Base-by-base conservation (phyloP, 2,329 filamentous ascomycete genomes). In the Xylariaceae sp. region DNA sequence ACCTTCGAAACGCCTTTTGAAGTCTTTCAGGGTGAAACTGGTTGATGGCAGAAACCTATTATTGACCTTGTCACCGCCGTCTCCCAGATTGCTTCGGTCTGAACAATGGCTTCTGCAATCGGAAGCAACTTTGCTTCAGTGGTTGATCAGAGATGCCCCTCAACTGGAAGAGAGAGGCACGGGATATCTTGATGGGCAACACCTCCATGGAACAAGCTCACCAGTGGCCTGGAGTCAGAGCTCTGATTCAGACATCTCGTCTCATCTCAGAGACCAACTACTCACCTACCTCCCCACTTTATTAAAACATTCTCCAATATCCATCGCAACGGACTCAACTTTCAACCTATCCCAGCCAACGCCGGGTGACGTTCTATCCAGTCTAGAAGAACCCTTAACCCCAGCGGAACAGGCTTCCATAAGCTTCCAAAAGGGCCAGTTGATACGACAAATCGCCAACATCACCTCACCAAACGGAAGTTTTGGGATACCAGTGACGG, bases 401-500 rank as follows among this genome's bases (percentile, higher is more conserved):
- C 52, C 51, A 3, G 45, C 65, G 0, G 75, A 81, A 60, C 74
- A 73, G 13, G 69, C 61, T 30, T 56, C 64, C 0, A 66, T 82
- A 39, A 74, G 82, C 55, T 78, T 74, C 58, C 79, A 84, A 58
- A 73, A 73, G 42, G 82, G 82, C 4, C 72, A 70, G 11, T 67
- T 84, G 6, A 67, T 80, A 45, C 75, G 78, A 2, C 71, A 69
- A 3, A 74, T 84, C 4, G 78, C 78, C 0, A 64, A 66, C 1
- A 67, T 82, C 2, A 67, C 70, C 4, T 80, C 81, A 1, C 78
- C 78, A 8, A 78, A 76, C 1, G 74, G 74, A 5, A 73, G 66
- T n/a, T 85, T 84, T 58, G 82, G 82, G 0, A 73, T 74, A n/a
- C 73, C 72, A 0, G 64, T 72, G n/a, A 68, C 72, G 11, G 72